phyloP scores from a whole-genome alignment of 768 basidiomycete species.

The Dentipellis fragilis region DNA sequence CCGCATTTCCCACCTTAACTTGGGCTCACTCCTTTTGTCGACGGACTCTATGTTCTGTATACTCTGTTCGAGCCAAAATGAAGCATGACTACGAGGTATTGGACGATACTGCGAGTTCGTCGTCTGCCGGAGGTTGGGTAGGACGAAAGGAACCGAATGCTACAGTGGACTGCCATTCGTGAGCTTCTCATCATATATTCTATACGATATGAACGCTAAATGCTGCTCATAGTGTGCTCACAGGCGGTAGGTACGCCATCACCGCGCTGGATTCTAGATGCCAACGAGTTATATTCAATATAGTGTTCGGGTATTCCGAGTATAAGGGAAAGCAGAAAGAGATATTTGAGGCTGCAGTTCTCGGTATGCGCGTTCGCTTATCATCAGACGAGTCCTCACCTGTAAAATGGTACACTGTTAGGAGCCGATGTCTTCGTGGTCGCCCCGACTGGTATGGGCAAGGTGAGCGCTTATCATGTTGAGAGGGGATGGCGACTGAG shows the following conservation, averaged over 20 bases:
- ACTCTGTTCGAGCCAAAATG: no score
- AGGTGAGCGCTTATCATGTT: constrained; percentile 32
- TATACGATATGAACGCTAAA: background rate
- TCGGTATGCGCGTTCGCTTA: constrained; percentile 28
- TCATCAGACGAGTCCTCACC: background rate
- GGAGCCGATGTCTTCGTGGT: constrained; percentile 70
- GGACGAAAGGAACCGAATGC: background rate
- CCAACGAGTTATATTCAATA: background rate
- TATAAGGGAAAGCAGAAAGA: constrained; percentile 76
- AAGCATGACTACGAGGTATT: no score
- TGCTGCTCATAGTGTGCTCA: background rate
- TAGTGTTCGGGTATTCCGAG: constrained; percentile 58
- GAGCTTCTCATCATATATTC: background rate
- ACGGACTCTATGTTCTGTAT: no score
- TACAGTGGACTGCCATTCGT: background rate
- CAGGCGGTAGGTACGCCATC: background rate
- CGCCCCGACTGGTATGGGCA: constrained; percentile 86
- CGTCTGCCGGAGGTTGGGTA: background rate
- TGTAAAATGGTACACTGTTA: constrained; percentile 15
- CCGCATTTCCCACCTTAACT: background rate
- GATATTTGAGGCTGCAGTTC: constrained; percentile 61
- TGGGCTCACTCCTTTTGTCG: no score
- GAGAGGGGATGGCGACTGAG: background rate
- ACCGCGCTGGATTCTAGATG: background rate
- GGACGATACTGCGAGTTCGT: background rate